Evolutionary conservation across 805 yeast species (phyloP), one percentile per base, ranked within the genome.

Genomic region (Candida quercuum): DNA sequence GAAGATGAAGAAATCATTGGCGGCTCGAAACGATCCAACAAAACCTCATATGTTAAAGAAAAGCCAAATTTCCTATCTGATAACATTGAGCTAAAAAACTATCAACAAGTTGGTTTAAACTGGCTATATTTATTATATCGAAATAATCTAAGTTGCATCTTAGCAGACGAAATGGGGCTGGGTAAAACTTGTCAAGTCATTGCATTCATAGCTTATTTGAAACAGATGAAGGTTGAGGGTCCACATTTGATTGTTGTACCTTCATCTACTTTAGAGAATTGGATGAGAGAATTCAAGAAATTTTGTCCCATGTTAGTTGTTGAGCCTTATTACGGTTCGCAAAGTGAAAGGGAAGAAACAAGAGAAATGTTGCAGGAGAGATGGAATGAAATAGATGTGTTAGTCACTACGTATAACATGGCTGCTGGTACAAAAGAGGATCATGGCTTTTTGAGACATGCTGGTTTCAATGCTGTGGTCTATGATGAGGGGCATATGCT

Each of bases 401-500:
- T 93, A 53, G 95, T 93, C 2, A 93, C 99, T 2, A 93, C 99
- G 0, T 93, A 93, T 57, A 86, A 84, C 47, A 65, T 93, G 46
- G 96, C 98, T 0, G 78, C 94, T 14, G 96, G 96, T 14, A 74
- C 83, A 32, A 81, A 86, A 48, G 73, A 74, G 33, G 99, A 93
- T 59, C 77, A 79, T 49, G 74, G 81, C 21, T 93, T 93, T 54
- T 68, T 93, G 49, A 78, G 78, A 54, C 71, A 74, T 45, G 77
- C 81, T 51, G 70, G 75, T 17, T 93, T 93, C 60, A 87, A 93
- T 58, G 86, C 83, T 47, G 78, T 95, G 43, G 91, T 93, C 1
- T 93, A 86, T 56, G 99, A 93, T 60, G 99, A 93, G 67, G 99
- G 99, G 2, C 99, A 93, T 60, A 81, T 93, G 86, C 69, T 93